Evolutionary conservation across 345 rosid species (phyloP).

Genomic region (Eucalyptus brandiana): DNA sequence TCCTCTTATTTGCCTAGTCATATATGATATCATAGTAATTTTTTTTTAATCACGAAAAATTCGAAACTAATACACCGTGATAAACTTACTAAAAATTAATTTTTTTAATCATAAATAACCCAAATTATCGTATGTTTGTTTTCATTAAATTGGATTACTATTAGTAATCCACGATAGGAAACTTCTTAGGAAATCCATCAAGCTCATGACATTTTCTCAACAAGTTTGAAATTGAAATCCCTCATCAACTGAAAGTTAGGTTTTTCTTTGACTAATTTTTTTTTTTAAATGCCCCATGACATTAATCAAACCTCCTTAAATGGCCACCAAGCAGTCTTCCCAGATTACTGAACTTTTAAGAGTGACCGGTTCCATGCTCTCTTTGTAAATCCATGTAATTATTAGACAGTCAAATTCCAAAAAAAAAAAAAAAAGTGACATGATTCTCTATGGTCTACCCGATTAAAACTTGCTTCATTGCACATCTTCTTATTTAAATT

Average conservation of each 20-base stretch:
- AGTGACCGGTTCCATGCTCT: neutral
- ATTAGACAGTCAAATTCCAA: neutral
- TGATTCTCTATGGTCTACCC: neutral
- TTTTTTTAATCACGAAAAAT: no score
- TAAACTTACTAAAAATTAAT: no score
- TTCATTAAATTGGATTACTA: no score
- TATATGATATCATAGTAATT: no score
- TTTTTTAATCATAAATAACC: no score
- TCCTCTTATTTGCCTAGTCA: neutral
- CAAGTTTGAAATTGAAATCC: neutral
- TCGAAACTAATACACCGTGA: no score
- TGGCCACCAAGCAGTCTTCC: neutral
- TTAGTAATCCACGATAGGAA: no score
- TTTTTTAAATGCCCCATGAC: neutral
- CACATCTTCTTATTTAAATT: neutral
- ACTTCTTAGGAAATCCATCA: no score
- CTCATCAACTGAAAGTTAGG: neutral
- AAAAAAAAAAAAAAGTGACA: neutral
- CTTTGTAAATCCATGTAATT: neutral
- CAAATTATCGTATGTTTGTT: no score
- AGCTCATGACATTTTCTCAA: neutral
- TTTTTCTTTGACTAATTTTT: neutral
- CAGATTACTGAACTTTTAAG: neutral
- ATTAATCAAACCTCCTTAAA: neutral
- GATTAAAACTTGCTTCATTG: neutral